Evolutionary conservation across 2,329 filamentous ascomycete species (phyloP).

Genomic region (Aspergillus tamarii): DNA sequence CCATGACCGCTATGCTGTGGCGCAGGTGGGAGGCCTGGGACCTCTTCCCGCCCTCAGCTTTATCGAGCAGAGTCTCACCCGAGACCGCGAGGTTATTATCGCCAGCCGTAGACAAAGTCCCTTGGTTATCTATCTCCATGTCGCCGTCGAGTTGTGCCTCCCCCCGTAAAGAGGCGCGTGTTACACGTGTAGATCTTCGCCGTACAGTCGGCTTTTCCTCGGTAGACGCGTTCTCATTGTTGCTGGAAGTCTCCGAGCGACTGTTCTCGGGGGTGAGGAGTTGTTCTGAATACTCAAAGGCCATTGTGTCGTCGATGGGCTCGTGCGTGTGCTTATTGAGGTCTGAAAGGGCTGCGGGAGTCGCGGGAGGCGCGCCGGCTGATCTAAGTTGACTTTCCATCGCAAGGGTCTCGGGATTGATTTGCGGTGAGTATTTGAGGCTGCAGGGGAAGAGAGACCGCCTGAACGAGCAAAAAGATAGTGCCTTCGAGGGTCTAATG

Average conservation of each 20-base stretch:
- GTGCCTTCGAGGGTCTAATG: background rate
- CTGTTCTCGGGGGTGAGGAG: conserved; percentile 49
- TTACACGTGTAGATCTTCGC: conserved; percentile 43
- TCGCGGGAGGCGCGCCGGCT: conserved; percentile 36
- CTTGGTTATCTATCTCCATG: conserved; percentile 27
- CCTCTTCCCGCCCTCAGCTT: conserved; percentile 37
- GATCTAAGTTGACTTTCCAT: conserved; percentile 35
- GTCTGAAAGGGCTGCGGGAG: conserved; percentile 33
- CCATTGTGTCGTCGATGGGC: conserved; percentile 34
- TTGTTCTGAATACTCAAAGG: conserved; percentile 41
- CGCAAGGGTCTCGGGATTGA: conserved; percentile 6
- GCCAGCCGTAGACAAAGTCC: conserved; percentile 24
- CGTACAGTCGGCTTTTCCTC: conserved; percentile 38
- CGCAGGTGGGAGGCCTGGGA: conserved; percentile 41
- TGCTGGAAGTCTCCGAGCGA: conserved; percentile 48
- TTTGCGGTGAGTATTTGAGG: conserved; percentile 7
- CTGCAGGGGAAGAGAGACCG: background rate
- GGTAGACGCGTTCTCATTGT: conserved; percentile 39
- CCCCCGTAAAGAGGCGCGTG: conserved; percentile 42
- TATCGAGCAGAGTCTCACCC: conserved; percentile 45
- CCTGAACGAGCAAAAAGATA: background rate
- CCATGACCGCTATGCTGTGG: conserved; percentile 47
- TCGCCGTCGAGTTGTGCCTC: conserved; percentile 32
- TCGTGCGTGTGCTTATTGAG: conserved; percentile 30
- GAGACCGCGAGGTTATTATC: conserved; percentile 32